These are phyloP conservation scores for Kodamaea sp. DNA, from an alignment of 1,139 yeast species.

Conservation along the genomic window DNA sequence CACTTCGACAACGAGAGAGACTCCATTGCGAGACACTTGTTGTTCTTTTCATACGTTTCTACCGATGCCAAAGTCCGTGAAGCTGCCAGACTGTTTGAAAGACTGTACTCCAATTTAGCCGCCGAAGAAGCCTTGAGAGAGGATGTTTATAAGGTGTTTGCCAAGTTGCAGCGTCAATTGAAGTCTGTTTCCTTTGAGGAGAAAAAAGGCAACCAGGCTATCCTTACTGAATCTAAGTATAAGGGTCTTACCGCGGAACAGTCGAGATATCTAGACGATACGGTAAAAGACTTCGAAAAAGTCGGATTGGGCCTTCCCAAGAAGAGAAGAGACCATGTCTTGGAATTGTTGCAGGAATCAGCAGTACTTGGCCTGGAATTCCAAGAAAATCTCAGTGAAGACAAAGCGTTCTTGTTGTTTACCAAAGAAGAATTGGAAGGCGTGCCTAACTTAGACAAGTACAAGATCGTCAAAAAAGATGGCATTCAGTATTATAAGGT, in stretches of 20 bases:
- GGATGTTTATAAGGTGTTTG: conserved; percentile 64
- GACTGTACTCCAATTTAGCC: conserved; percentile 51
- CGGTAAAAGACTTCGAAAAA: not conserved
- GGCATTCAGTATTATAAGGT: conserved; percentile 55
- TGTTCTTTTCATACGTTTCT: conserved; percentile 73
- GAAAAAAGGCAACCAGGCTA: conserved; percentile 21
- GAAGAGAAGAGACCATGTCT: conserved; percentile 56
- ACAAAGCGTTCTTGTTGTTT: conserved; percentile 59
- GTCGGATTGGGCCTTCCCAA: conserved; percentile 61
- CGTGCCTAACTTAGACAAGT: conserved; percentile 64
- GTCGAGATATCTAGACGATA: not conserved
- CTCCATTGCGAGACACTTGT: conserved; percentile 48
- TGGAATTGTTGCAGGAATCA: conserved; percentile 58
- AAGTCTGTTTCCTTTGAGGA: no score
- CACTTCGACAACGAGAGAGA: conserved; percentile 48
- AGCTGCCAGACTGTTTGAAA: conserved; percentile 66
- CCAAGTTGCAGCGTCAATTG: conserved; percentile 34
- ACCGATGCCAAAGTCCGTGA: conserved; percentile 62
- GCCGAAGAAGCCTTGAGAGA: conserved; percentile 68
- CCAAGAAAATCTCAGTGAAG: conserved; percentile 69
- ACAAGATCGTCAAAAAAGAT: conserved; percentile 46
- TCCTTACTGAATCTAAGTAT: not conserved
- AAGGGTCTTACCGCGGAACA: not conserved
- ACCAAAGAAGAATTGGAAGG: conserved; percentile 70
- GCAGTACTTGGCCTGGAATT: conserved; percentile 59